Evolutionary conservation across 2,329 filamentous ascomycete genomes (phyloP), one percentile per base, ranked within the genome.

Genomic region (Colletotrichum sp.): DNA sequence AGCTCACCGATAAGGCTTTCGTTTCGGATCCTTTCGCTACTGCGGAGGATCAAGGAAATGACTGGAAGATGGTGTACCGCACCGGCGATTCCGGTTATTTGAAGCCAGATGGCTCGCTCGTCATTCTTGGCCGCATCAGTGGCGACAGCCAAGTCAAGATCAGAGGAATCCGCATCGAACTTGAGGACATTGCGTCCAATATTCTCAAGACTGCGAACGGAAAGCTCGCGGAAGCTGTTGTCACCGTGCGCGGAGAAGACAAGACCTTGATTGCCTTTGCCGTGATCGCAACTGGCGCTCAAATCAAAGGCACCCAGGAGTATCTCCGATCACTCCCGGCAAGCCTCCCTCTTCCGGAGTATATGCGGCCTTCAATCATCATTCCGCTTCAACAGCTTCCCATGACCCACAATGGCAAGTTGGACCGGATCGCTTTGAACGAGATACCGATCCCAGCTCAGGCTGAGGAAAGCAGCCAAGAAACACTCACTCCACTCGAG

Each of bases 61-160:
- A 12, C 36, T 73, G 65, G 80, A 81, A 72, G 1, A 78, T 39
- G 4, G 81, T 86, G 67, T 86, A 87, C 76, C 83, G 82, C 22
- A 88, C 86, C 2, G 86, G 87, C 2, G 87, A 89, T 73, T 78
- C 75, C 18, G 87, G 84, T 2, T 80, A 81, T 4, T 78, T 87
- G 28, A 72, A 72, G 1, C 24, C 73, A 0, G 82, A 86, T 34
- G 86, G 86, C 2, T 75, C 79, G 0, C 77, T 89, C 1, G 68
- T 82, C 2, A 79, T 85, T 34, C 70, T 83, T 8, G 85, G 86
- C 1, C 84, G 87, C 0, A 84, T 86, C 2, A 80, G 75, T 2
- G 86, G 85, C 5, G 86, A 89, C 68, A 86, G 83, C 1, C 84
- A 88, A 59, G 80, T 90, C 76, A 90, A 90, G 77, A 79, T 90